Evolutionary conservation across 2,329 filamentous ascomycete species (phyloP), one percentile per base, ranked within the genome.

Genomic region (Paraphoma chrysanthemicola): DNA sequence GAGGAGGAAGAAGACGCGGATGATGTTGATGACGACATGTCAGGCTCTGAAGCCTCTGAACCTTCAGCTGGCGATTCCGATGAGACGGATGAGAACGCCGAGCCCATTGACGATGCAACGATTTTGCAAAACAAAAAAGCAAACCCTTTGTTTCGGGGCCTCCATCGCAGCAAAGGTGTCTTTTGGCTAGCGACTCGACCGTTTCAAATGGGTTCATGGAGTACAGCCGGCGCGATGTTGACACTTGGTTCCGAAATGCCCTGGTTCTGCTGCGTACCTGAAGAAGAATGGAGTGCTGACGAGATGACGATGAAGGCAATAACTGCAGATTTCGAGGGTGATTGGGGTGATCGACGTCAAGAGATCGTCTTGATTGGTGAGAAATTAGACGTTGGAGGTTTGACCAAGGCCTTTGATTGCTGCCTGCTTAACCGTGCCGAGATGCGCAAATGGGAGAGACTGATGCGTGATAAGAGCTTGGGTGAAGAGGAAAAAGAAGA

Each of bases 291-390:
- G 79, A 81, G 79, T 0, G 80, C 81, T 10, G 80, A 82, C 57
- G 68, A 76, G 28, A 81, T 82, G 11, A 82, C 84, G 1, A 66
- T 77, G 23, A 71, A 77, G 42, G 80, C 81, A 10, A 83, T 85
- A 41, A 70, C 76, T 49, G 77, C 82, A 31, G 82, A 86, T 54
- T 84, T 85, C 50, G 71, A 78, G 30, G 78, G 76, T 2, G 75
- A 77, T 8, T 91, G 88, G 87, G 89, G 88, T 0, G 89, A 92
- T 63, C 81, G 89, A 1, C 80, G 89, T 2, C 89, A 92, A 69
- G 89, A 92, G 71, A 71, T 92, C 6, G 89, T 92, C 2, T 90
- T 92, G 57, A 91, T 92, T 54, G 89, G 89, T 0, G 88, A 91
- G 72, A 81, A 81, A 5, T 79, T 92, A 12, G 81, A 90, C 48